Evolutionary conservation across 2,329 filamentous ascomycete species (phyloP).

Genomic region (Fusarium sp.): DNA sequence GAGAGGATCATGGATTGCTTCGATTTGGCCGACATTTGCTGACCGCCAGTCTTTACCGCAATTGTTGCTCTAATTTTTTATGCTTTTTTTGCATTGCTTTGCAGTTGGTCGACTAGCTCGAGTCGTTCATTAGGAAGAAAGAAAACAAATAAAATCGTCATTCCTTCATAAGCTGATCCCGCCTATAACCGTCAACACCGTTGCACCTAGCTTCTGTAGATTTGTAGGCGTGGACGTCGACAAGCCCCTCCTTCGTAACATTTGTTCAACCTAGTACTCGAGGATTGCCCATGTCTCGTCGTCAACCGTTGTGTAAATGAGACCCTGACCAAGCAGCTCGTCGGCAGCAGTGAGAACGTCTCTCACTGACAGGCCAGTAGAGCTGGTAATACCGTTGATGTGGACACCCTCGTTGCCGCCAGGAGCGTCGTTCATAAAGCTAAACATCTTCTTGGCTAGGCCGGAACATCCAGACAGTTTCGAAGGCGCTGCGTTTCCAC

Average conservation of each 20-base stretch:
- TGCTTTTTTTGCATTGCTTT: constrained; percentile 6
- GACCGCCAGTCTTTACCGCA: constrained; percentile 37
- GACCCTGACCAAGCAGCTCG: constrained; percentile 78
- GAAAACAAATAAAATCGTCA: constrained; percentile 38
- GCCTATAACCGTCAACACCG: constrained; percentile 42
- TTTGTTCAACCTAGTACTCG: constrained; percentile 63
- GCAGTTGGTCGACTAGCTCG: constrained; percentile 34
- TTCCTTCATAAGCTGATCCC: constrained; percentile 42
- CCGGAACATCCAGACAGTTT: constrained; percentile 64
- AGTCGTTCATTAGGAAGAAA: constrained; percentile 44
- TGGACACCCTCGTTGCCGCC: constrained; percentile 88
- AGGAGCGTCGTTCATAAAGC: constrained; percentile 73
- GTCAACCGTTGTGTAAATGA: constrained; percentile 92
- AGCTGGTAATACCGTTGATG: constrained; percentile 78
- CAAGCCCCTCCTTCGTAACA: background rate
- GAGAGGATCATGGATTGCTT: constrained; percentile 9
- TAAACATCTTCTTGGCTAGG: constrained; percentile 77
- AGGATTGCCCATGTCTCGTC: constrained; percentile 92
- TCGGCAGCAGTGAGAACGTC: constrained; percentile 84
- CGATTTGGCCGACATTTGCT: background rate
- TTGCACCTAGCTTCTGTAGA: constrained; percentile 37
- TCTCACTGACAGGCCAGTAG: constrained; percentile 71
- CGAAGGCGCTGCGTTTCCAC: constrained; percentile 50
- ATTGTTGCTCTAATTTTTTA: constrained; percentile 16
- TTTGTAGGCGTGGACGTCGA: constrained; percentile 16